A percentile compares a stretch with the other conserved stretches of the same genome.
Conservation (phyloP, 768 basidiomycete species). For the Sporobolomyces roseus region DNA sequence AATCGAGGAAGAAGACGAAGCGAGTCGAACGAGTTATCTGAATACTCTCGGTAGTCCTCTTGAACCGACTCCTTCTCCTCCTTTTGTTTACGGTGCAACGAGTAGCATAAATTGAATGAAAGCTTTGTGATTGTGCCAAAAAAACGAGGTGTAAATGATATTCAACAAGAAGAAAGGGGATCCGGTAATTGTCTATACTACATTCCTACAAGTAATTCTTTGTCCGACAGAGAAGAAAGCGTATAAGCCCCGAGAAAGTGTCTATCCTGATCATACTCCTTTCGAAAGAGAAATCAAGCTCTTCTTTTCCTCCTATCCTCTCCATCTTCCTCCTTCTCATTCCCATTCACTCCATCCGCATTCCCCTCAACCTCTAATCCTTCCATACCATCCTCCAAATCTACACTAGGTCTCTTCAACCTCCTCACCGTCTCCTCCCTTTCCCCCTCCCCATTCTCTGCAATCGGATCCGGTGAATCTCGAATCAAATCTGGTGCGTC, state of each 20-base stretch:
- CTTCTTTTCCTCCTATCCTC: not conserved
- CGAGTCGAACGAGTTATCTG: too few species aligned
- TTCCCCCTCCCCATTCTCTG: not conserved
- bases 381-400: not conserved
- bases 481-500: conserved; percentile 17
- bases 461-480: not conserved
- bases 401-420: conserved; percentile 17
- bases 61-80: too few species aligned
- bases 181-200: too few species aligned
- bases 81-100: too few species aligned
- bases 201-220: too few species aligned
- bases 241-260: not conserved
- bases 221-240: not conserved
- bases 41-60: too few species aligned
- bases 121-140: too few species aligned
- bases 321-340: not conserved
- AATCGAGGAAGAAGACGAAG: too few species aligned
- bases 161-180: too few species aligned
- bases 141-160: too few species aligned
- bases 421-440: not conserved
- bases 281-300: conserved; percentile 1
- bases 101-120: too few species aligned
- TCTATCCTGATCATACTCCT: not conserved
- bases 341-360: not conserved
- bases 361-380: conserved; percentile 1